A percentile compares a stretch with the other conserved stretches of the same genome.
These are phyloP conservation scores for Vaccinium darrowii DNA, from an alignment of 148 eudicot species.

Conservation along the genomic window DNA sequence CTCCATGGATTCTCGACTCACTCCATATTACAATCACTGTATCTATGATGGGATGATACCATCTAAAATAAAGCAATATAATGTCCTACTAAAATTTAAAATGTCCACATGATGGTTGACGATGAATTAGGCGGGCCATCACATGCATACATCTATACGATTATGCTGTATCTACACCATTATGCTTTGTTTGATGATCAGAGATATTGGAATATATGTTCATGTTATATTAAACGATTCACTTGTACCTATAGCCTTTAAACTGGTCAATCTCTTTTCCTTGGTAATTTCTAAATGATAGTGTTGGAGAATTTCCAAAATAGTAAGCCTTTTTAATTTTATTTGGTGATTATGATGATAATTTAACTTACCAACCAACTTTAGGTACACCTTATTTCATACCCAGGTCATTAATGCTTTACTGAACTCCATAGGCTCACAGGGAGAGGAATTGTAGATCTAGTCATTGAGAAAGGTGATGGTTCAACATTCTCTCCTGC, in stretches of 20 bases:
- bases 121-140: background rate
- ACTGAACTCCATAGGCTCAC: constrained; percentile 45
- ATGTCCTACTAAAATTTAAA: background rate
- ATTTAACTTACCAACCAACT: background rate
- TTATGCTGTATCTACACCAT: no score
- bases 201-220: background rate
- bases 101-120: background rate
- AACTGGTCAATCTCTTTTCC: background rate
- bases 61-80: background rate
- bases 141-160: background rate
- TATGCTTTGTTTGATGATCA: background rate
- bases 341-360: background rate
- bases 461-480: constrained; percentile 76
- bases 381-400: constrained; percentile 1
- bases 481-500: constrained; percentile 78
- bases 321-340: background rate
- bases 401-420: background rate
- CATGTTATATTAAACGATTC: background rate
- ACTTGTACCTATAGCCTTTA: background rate
- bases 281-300: background rate
- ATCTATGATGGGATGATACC: background rate
- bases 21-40: background rate
- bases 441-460: constrained; percentile 73
- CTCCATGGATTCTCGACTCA: constrained; percentile 5
- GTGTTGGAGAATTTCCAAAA: background rate